Conservation (phyloP, 805 yeast genomes). For the Lipomyces chichibuensis region DNA sequence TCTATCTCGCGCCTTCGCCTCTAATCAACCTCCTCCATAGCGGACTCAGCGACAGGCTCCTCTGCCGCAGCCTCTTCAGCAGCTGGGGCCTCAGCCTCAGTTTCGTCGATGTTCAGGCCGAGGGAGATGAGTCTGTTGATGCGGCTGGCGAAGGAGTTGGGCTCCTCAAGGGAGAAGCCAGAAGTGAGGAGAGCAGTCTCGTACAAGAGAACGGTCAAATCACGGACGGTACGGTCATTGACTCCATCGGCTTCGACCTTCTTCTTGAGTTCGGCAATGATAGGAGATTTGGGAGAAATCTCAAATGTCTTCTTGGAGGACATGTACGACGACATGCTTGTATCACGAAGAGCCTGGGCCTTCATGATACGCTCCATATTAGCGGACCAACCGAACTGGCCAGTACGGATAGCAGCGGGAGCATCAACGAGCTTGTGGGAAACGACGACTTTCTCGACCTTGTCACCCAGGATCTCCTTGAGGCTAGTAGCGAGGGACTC, state of each 20-base stretch:
- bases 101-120: constrained; percentile 97
- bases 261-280: constrained; percentile 91
- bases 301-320: constrained; percentile 99
- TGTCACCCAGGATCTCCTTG: constrained; percentile 97
- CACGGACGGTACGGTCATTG: constrained; percentile 97
- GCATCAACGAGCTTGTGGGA: constrained; percentile 96
- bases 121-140: constrained; percentile 97
- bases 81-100: constrained; percentile 53
- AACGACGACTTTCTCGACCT: constrained; percentile 98
- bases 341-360: constrained; percentile 99
- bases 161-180: constrained; percentile 98
- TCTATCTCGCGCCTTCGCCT: constrained; percentile 3
- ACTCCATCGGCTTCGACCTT: constrained; percentile 98
- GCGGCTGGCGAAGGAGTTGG: constrained; percentile 95
- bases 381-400: constrained; percentile 99
- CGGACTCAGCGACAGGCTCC: constrained; percentile 79
- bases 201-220: constrained; percentile 90
- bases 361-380: constrained; percentile 99
- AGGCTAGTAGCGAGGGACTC: constrained; percentile 94
- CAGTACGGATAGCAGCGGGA: constrained; percentile 99
- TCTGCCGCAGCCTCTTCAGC: constrained; percentile 54
- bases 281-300: constrained; percentile 95
- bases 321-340: constrained; percentile 99
- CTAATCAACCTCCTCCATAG: constrained; percentile 99
- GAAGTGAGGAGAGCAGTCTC: constrained; percentile 98